Evolutionary conservation across 257 asterid genomes (phyloP).

Genomic region (Penstemon davidsonii): DNA sequence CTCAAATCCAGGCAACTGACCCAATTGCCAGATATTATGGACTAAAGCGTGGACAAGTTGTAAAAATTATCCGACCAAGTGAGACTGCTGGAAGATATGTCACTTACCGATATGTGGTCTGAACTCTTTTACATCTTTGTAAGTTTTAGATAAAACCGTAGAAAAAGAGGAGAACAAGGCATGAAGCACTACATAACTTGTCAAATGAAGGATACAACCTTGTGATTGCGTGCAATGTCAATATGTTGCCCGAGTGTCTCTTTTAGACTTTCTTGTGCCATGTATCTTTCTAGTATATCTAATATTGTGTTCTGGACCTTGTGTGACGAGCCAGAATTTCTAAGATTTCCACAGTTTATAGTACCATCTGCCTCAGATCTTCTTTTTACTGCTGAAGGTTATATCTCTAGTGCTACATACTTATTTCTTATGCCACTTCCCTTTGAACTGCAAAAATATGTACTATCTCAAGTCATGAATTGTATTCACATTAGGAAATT

Average conservation of each 20-base stretch:
- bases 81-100: constrained; percentile 89
- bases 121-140: constrained; percentile 30
- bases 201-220: not conserved
- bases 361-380: not conserved
- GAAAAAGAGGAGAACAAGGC: constrained; percentile 8
- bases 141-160: not conserved
- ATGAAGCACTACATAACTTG: constrained; percentile 2
- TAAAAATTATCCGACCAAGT: constrained; percentile 79
- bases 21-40: constrained; percentile 83
- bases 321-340: not conserved
- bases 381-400: not conserved
- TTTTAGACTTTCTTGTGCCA: constrained; percentile 4
- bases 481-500: not conserved
- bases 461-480: not conserved
- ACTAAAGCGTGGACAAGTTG: constrained; percentile 72
- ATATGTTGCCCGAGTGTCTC: not conserved
- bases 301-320: not conserved
- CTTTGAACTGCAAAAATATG: no score
- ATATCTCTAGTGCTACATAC: not conserved
- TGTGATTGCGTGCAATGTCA: not conserved
- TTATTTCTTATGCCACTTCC: not conserved
- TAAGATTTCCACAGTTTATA: not conserved
- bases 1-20: constrained; percentile 74
- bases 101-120: constrained; percentile 73
- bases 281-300: not conserved